Conservation (phyloP, 78 protist species). For the Dictyostelium brefeldianum region DNA sequence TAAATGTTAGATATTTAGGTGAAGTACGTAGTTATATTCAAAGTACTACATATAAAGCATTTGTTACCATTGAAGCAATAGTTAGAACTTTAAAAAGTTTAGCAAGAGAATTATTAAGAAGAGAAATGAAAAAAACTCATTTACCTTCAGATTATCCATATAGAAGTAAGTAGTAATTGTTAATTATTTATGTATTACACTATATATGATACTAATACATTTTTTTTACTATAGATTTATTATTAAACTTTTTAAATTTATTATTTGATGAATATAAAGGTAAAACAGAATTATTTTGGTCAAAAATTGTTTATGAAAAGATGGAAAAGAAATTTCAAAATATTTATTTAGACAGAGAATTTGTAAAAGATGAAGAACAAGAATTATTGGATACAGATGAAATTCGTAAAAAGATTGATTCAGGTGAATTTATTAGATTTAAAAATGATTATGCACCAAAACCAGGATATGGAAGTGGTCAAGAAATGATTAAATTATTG, state of each 20-base stretch:
- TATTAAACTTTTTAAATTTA: conserved; percentile 59
- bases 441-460: neutral
- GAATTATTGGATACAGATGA: neutral
- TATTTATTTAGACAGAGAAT: neutral
- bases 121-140: conserved; percentile 80
- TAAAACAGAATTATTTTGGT: conserved; percentile 28
- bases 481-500: neutral
- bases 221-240: neutral
- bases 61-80: conserved; percentile 37
- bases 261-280: conserved; percentile 25
- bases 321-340: conserved; percentile 56
- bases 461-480: neutral
- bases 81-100: conserved; percentile 37
- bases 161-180: conserved; percentile 42
- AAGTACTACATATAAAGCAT: neutral
- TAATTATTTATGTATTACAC: too few relatives aligned
- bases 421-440: too few relatives aligned
- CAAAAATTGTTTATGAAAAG: conserved; percentile 23
- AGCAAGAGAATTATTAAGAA: conserved; percentile 71
- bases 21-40: neutral
- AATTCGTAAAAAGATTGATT: neutral
- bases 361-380: neutral
- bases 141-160: conserved; percentile 77
- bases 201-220: neutral
- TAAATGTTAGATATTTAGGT: conserved; percentile 60